Percentiles rank a stretch among this genome's conserved stretches.
phyloP scores from a whole-genome alignment of 2,329 filamentous ascomycete genomes.

The Triangularia setosa region DNA sequence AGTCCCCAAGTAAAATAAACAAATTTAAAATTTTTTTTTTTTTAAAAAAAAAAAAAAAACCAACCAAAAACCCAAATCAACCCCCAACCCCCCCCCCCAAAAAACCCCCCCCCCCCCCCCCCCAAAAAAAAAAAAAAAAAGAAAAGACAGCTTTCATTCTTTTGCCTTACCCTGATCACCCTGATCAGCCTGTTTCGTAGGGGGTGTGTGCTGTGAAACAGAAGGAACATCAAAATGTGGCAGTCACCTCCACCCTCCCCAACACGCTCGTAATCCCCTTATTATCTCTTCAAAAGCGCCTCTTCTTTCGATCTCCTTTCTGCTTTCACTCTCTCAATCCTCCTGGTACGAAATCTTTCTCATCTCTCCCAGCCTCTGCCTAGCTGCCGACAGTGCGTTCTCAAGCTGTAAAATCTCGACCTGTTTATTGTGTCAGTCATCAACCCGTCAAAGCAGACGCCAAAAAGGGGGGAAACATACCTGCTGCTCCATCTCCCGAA shows the following conservation, averaged over 20 bases:
- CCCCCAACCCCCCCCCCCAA: no score
- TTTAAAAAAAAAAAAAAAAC: no score
- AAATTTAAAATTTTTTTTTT: no score
- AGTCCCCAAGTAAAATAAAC: no score
- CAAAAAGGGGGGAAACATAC: conserved; percentile 46
- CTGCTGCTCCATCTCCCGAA: conserved; percentile 99
- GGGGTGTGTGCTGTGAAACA: background rate
- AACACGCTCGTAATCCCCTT: background rate
- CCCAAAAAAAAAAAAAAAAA: background rate
- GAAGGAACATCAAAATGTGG: background rate
- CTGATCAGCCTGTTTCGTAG: background rate
- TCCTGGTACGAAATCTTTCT: conserved; percentile 93
- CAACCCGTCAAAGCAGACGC: background rate
- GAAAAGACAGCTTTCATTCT: background rate
- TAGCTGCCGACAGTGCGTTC: conserved; percentile 74
- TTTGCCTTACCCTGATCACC: background rate
- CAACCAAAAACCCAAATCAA: no score
- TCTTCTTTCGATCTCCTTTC: no score
- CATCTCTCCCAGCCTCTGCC: conserved; percentile 90
- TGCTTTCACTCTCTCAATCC: conserved; percentile 41
- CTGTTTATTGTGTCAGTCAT: conserved; percentile 43
- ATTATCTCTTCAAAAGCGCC: background rate
- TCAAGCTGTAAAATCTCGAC: conserved; percentile 97
- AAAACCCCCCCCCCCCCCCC: no score
- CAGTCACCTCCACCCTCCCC: background rate